phyloP scores from a whole-genome alignment of 1,284 basidiomycete genomes.

The Fomitopsis schrenkii region DNA sequence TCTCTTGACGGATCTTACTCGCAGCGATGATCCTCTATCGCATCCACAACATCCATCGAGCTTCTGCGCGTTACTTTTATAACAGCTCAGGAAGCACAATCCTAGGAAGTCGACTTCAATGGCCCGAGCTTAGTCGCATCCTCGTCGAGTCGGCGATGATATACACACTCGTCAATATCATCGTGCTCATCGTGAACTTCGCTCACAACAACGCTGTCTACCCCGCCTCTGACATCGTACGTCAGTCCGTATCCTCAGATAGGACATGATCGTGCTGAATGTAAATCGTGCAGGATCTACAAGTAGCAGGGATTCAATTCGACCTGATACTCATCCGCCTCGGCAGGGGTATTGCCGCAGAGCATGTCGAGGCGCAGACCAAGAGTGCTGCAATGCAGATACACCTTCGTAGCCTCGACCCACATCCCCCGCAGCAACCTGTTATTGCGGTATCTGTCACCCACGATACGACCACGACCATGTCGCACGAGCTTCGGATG shows the following conservation, averaged over 20 bases:
- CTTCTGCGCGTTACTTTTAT: neutral
- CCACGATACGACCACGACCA: too few relatives aligned
- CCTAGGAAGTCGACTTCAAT: neutral
- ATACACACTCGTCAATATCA: slow-evolving; percentile 31
- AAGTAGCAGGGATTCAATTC: slow-evolving; percentile 32
- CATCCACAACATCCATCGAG: slow-evolving; percentile 24
- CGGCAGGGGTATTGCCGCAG: neutral
- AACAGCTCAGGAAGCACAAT: neutral
- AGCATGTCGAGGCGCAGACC: neutral
- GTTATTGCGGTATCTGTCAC: too few relatives aligned
- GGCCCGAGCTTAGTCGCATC: slow-evolving; percentile 19
- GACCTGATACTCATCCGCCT: slow-evolving; percentile 31
- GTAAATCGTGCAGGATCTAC: neutral
- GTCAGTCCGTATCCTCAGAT: neutral
- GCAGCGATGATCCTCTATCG: slow-evolving; percentile 33
- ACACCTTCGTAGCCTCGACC: too few relatives aligned
- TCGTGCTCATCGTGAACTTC: slow-evolving; percentile 32
- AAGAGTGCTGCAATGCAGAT: too few relatives aligned
- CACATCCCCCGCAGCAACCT: too few relatives aligned
- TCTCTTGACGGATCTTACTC: neutral
- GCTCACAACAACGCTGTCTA: slow-evolving; percentile 31
- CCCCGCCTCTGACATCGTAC: slow-evolving; percentile 12
- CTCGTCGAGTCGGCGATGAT: slow-evolving; percentile 36
- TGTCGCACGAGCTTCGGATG: too few relatives aligned
- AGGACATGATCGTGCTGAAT: neutral